phyloP scores from a whole-genome alignment of 1,284 basidiomycete species.

The Erythrobasidium hasegawianum region DNA sequence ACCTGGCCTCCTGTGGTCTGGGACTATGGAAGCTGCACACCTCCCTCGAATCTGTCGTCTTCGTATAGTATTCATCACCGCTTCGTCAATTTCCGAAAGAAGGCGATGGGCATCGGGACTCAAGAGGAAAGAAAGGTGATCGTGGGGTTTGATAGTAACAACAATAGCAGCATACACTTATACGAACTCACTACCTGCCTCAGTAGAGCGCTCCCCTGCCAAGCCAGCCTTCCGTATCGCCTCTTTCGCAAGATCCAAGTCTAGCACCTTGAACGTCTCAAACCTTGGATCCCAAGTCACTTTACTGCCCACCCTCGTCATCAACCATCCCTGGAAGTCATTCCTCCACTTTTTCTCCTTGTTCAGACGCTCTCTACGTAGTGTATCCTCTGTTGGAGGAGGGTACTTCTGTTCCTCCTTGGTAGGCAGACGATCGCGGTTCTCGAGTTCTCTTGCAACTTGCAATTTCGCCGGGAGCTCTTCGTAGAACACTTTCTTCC shows the following conservation, averaged over 20 bases:
- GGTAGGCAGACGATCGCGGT: constrained; percentile 74
- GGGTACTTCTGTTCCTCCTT: constrained; percentile 76
- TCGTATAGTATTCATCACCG: no score
- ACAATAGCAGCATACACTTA: background rate
- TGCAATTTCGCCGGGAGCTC: constrained; percentile 66
- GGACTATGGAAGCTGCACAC: no score
- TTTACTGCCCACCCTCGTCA: constrained; percentile 40
- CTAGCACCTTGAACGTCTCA: constrained; percentile 29
- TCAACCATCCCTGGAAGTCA: constrained; percentile 45
- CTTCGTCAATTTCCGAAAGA: no score
- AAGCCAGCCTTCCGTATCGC: constrained; percentile 11
- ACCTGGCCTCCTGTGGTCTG: no score
- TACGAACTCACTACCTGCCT: background rate
- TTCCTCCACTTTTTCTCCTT: constrained; percentile 44
- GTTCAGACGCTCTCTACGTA: constrained; percentile 42
- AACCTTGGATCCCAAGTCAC: constrained; percentile 42
- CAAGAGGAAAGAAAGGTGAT: no score
- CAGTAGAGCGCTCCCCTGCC: background rate
- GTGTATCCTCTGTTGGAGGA: constrained; percentile 65
- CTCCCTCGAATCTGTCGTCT: no score
- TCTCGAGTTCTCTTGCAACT: constrained; percentile 69
- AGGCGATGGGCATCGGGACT: no score
- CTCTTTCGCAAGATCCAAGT: constrained; percentile 13
- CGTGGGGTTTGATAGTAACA: no score
- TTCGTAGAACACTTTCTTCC: constrained; percentile 70